Base-by-base conservation (phyloP, 352 stramenopile species). In the Discostella stelligera region DNA sequence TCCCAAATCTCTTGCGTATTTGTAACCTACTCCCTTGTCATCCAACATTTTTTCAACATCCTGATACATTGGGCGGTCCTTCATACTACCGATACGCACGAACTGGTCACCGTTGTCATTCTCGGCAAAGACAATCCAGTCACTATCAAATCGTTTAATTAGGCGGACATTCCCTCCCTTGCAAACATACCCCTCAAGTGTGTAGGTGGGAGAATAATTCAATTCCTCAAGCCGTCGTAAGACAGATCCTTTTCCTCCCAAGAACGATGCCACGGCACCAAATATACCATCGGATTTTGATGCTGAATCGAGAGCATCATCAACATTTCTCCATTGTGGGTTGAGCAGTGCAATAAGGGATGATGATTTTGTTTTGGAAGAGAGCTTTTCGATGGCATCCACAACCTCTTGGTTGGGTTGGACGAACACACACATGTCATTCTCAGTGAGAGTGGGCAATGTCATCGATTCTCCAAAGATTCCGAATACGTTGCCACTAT, bases 41-140 rank as follows among this genome's bases (percentile, higher is more conserved):
- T 89, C 72, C 20, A 94, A 76, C 81, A 94, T 91, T 27, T 79
- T 78, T 20, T 94, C 88, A n/a, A 91, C 79, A 53, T 94, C 79
- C 68, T 92, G 88, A 73, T 94, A 94, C 1, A 46, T 88, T 5
- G 88, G 88, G 54, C 88, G 71, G 13, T 80, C 70, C 46, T 52
- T 59, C 18, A 44, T 74, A 1, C 55, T 84, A 23, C 88, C 88
- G 14, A 91, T 74, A 11, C 61, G 54, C 16, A 91, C 81, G 59
- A 79, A 93, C 7, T 66, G 46, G 66, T 91, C 84, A 0, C 73
- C 84, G 13, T 37, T 66, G 74, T 93, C 88, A 66, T 89, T 91
- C 66, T 94, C 83, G 9, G 86, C 88, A 76, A 90, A 94, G 0
- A 91, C 85, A 55, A 71, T 48, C 84, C 84, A 94, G 68, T 91